phyloP scores from a whole-genome alignment of 2,329 filamentous ascomycete species.

The Pyrenochaeta sp. region DNA sequence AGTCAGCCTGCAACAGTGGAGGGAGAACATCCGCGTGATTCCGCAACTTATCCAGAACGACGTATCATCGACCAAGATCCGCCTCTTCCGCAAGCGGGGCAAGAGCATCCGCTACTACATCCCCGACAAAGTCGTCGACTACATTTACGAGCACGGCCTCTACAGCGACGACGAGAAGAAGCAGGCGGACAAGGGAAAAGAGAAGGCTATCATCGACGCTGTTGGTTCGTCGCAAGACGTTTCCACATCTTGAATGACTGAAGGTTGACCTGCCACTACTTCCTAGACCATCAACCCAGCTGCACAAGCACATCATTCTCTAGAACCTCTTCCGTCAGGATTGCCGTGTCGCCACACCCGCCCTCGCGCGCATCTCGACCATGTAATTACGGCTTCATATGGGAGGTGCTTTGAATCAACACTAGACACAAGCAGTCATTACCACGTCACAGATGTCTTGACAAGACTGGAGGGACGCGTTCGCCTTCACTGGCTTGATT shows the following conservation, averaged over 20 bases:
- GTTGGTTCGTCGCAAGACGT: slow-evolving; percentile 33
- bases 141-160: slow-evolving; percentile 52
- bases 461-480: slow-evolving; percentile 19
- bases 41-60: slow-evolving; percentile 89
- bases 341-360: slow-evolving; percentile 20
- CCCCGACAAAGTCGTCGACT: slow-evolving; percentile 50
- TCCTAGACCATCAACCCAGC: not conserved
- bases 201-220: slow-evolving; percentile 30
- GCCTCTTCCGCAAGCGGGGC: slow-evolving; percentile 67
- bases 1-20: slow-evolving; percentile 80
- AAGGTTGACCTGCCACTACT: not conserved
- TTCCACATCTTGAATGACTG: slow-evolving; percentile 20
- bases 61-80: slow-evolving; percentile 82
- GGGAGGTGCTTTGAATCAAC: slow-evolving; percentile 10
- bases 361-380: not conserved
- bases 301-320: not conserved
- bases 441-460: slow-evolving; percentile 9
- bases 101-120: slow-evolving; percentile 54
- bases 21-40: slow-evolving; percentile 87
- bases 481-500: slow-evolving; percentile 32
- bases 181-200: slow-evolving; percentile 46
- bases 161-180: slow-evolving; percentile 51
- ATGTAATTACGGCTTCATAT: slow-evolving; percentile 2
- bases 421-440: slow-evolving; percentile 9
- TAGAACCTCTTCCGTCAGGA: slow-evolving; percentile 26